These are phyloP conservation scores for Corinectria fuckeliana DNA, from an alignment of 2,329 filamentous ascomycete genomes.

Conservation along the genomic window DNA sequence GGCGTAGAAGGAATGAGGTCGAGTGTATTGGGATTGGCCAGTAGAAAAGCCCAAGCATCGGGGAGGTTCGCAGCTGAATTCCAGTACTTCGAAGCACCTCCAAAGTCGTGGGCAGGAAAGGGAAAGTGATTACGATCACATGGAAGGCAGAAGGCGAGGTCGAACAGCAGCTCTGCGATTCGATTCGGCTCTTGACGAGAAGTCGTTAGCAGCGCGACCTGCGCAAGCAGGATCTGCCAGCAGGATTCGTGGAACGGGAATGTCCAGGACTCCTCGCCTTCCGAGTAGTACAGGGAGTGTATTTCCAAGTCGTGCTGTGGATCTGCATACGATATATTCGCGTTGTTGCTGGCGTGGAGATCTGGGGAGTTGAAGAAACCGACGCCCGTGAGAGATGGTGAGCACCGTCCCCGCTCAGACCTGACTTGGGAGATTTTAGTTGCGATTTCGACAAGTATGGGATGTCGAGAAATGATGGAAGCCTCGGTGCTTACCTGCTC, in stretches of 20 bases:
- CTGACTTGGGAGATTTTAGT: background rate
- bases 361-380: background rate
- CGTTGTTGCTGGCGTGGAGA: background rate
- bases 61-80: background rate
- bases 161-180: slow-evolving; percentile 1
- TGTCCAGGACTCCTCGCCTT: background rate
- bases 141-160: slow-evolving; percentile 1
- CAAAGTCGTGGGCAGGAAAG: slow-evolving; percentile 4
- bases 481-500: background rate
- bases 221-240: slow-evolving; percentile 2
- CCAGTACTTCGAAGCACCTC: background rate
- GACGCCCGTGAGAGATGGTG: background rate
- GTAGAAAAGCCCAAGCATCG: background rate
- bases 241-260: slow-evolving; percentile 15
- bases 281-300: background rate
- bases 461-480: too few species aligned
- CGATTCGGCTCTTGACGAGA: background rate
- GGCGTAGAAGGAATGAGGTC: background rate
- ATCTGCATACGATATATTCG: background rate
- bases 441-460: background rate
- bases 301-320: background rate
- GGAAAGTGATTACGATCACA: background rate
- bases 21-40: background rate
- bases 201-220: background rate
- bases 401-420: background rate